Evolutionary conservation across 108 stramenopile genomes (phyloP).

Genomic region (Craspedostauros australis): DNA sequence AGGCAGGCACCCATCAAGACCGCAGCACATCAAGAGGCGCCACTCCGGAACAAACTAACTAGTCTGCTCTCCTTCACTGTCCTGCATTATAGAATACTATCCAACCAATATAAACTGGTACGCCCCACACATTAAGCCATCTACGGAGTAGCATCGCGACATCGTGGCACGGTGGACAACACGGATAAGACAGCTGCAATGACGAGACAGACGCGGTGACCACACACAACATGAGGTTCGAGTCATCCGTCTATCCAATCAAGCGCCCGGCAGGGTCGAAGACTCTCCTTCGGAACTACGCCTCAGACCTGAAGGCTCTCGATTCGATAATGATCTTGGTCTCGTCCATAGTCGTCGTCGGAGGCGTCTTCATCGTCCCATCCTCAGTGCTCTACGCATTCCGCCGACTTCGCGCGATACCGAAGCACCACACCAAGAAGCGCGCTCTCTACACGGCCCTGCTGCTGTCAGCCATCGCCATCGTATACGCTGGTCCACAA

Average conservation of each 20-base stretch:
- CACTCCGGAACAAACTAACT: too few species aligned
- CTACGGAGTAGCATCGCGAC: too few species aligned
- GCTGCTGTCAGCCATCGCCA: conserved; percentile 9
- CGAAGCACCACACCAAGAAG: conserved; percentile 9
- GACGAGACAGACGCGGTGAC: too few species aligned
- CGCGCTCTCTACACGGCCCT: conserved; percentile 27
- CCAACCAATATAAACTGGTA: too few species aligned
- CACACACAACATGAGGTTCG: too few species aligned
- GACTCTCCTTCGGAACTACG: conserved; percentile 16
- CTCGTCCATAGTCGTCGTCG: conserved; percentile 35
- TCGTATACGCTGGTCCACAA: conserved; percentile 60
- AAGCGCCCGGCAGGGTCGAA: conserved; percentile 26
- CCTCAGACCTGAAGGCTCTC: conserved; percentile 9
- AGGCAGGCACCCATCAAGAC: too few species aligned
- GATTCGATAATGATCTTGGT: conserved; percentile 28
- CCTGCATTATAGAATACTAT: too few species aligned
- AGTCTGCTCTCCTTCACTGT: too few species aligned
- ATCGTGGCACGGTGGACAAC: too few species aligned
- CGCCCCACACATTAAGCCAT: too few species aligned
- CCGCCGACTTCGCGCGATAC: conserved; percentile 13
- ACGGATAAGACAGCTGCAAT: too few species aligned
- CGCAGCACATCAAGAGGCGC: too few species aligned
- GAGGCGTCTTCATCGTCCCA: conserved; percentile 44
- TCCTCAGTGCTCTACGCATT: conserved; percentile 17
- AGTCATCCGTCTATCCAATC: conserved; percentile 29